phyloP scores from a whole-genome alignment of 306 rosid genomes.

The Prunus mongolica region DNA sequence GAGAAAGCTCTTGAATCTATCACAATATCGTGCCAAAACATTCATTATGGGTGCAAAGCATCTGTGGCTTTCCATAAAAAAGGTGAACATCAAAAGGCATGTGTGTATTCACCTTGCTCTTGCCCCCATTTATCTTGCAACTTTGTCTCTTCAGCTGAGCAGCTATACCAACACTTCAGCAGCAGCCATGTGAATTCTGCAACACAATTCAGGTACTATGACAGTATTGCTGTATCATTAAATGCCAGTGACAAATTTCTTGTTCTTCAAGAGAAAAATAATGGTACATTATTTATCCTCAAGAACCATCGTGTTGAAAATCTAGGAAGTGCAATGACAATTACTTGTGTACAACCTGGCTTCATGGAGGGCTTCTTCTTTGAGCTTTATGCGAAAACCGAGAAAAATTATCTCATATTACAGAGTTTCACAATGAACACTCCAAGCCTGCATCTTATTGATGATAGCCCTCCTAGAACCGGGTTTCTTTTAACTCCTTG shows the following conservation, averaged over 20 bases:
- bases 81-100: slow-evolving; percentile 49
- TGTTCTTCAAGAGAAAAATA: slow-evolving; percentile 14
- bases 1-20: slow-evolving; percentile 66
- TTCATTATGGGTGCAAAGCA: slow-evolving; percentile 49
- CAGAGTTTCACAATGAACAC: slow-evolving; percentile 12
- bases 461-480: slow-evolving; percentile 13
- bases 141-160: slow-evolving; percentile 35
- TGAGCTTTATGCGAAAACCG: slow-evolving; percentile 33
- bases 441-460: slow-evolving; percentile 17
- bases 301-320: slow-evolving; percentile 15
- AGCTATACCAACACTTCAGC: slow-evolving; percentile 44
- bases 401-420: slow-evolving; percentile 28
- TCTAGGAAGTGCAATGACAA: slow-evolving; percentile 39
- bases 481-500: slow-evolving; percentile 45
- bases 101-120: slow-evolving; percentile 46
- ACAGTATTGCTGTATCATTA: slow-evolving; percentile 22
- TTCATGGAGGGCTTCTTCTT: slow-evolving; percentile 28
- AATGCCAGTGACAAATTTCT: background rate
- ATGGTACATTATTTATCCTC: slow-evolving; percentile 45
- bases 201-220: slow-evolving; percentile 27
- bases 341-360: slow-evolving; percentile 47
- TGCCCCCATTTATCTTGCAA: slow-evolving; percentile 51
- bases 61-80: slow-evolving; percentile 28
- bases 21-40: slow-evolving; percentile 42
- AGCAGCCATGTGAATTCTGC: slow-evolving; percentile 33